Evolutionary conservation across 495 filamentous ascomycete genomes (phyloP).

Genomic region (Talaromyces trachyspermus): DNA sequence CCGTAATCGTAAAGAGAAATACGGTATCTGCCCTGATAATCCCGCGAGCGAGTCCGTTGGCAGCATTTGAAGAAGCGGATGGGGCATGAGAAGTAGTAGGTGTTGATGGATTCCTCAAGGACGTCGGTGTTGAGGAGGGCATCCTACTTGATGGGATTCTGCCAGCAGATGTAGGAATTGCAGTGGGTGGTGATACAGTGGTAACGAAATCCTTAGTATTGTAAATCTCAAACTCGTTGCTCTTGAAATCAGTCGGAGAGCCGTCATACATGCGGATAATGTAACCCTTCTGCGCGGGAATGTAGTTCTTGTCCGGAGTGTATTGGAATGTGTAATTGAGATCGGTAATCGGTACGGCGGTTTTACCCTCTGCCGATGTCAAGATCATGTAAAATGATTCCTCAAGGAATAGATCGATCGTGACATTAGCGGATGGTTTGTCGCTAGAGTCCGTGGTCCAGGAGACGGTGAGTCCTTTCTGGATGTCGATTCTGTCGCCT

Average conservation of each 20-base stretch:
- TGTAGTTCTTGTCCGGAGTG: background rate
- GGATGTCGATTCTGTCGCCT: background rate
- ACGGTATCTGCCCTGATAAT: no score
- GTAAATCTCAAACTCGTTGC: background rate
- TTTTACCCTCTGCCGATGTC: background rate
- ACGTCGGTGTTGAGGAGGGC: background rate
- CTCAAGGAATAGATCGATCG: background rate
- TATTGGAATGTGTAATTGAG: background rate
- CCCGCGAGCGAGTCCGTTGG: no score
- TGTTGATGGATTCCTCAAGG: no score
- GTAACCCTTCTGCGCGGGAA: background rate
- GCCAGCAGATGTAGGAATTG: background rate
- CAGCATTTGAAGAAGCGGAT: no score
- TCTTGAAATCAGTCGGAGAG: background rate
- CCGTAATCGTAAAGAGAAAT: no score
- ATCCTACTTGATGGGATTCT: background rate
- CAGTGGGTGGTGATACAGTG: background rate
- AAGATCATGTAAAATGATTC: background rate
- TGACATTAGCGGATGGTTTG: background rate
- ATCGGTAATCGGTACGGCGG: background rate
- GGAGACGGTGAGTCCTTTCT: constrained; percentile 1
- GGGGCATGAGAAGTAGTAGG: no score
- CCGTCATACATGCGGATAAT: background rate
- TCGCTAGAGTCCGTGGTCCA: constrained; percentile 1
- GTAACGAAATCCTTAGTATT: background rate